phyloP scores from a whole-genome alignment of 2,329 filamentous ascomycete genomes.

The Alternaria alternata region DNA sequence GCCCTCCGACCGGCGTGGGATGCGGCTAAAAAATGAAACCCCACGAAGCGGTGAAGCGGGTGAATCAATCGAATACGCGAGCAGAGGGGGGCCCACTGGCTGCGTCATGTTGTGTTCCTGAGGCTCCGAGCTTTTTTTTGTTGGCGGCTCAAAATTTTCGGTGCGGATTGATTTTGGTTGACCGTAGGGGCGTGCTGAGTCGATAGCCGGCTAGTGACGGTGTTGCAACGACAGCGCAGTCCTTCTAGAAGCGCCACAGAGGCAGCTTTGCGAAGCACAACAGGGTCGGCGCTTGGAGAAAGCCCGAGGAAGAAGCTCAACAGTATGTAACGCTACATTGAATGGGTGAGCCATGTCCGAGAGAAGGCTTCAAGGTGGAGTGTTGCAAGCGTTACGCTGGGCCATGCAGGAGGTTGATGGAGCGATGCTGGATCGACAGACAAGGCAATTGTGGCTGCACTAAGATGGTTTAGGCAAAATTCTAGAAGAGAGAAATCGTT shows the following conservation, averaged over 20 bases:
- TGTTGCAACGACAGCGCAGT: conserved; percentile 12
- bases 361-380: conserved; percentile 23
- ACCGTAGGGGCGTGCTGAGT: conserved; percentile 30
- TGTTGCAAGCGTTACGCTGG: conserved; percentile 22
- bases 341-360: conserved; percentile 9
- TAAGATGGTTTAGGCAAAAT: conserved; percentile 38
- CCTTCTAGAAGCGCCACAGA: conserved; percentile 30
- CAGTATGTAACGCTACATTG: conserved; percentile 23
- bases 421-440: conserved; percentile 32
- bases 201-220: conserved; percentile 36
- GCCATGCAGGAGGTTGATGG: conserved; percentile 25
- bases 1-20: conserved; percentile 24
- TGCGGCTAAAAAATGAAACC: conserved; percentile 37
- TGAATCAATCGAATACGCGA: conserved; percentile 25
- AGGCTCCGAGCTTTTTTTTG: conserved; percentile 28
- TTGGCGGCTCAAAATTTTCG: conserved; percentile 31
- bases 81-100: conserved; percentile 19
- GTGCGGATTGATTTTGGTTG: conserved; percentile 22
- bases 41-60: conserved; percentile 45
- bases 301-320: conserved; percentile 24
- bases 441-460: conserved; percentile 27
- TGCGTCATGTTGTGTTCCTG: conserved; percentile 34
- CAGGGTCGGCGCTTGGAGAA: conserved; percentile 12
- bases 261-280: conserved; percentile 23
- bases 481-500: conserved; percentile 43